Conservation (phyloP, 768 basidiomycete species). For the Pleurotus citrinopileatus region DNA sequence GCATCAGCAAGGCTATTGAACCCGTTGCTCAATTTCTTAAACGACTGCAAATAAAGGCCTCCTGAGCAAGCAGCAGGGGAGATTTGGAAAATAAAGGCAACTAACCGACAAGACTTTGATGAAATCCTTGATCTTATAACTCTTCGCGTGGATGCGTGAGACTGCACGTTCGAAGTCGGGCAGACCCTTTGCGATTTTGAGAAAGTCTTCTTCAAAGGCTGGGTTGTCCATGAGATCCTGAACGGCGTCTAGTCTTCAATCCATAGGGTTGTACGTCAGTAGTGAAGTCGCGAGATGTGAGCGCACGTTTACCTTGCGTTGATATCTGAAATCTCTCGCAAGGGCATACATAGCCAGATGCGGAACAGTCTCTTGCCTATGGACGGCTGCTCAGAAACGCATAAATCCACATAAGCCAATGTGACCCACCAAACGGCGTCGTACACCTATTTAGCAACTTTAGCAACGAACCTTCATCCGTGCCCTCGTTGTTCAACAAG, state of each 20-base stretch:
- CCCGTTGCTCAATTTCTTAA: constrained; percentile 69
- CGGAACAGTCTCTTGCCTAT: constrained; percentile 92
- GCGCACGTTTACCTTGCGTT: constrained; percentile 67
- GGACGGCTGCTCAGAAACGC: too few relatives aligned
- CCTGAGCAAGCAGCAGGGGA: not conserved
- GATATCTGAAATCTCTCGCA: constrained; percentile 79
- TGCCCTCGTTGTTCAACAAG: constrained; percentile 90
- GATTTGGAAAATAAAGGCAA: too few relatives aligned
- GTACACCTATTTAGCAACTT: constrained; percentile 79
- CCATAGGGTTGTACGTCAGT: constrained; percentile 11
- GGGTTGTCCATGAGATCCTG: constrained; percentile 84
- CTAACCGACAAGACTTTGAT: constrained; percentile 72
- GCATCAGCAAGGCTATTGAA: constrained; percentile 59
- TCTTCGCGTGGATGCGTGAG: constrained; percentile 92
- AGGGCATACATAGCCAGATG: constrained; percentile 93
- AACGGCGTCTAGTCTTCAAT: constrained; percentile 85
- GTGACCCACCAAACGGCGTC: constrained; percentile 80
- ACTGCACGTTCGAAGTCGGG: constrained; percentile 94
- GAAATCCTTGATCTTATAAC: constrained; percentile 86
- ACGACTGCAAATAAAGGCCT: constrained; percentile 50
- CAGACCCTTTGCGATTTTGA: constrained; percentile 70
- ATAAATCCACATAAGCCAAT: too few relatives aligned
- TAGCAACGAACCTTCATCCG: constrained; percentile 85
- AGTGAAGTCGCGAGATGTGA: not conserved
- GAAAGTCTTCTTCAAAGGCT: constrained; percentile 75